Evolutionary conservation across 257 asterid species (phyloP).

Genomic region (Solanum ossicruentum): DNA sequence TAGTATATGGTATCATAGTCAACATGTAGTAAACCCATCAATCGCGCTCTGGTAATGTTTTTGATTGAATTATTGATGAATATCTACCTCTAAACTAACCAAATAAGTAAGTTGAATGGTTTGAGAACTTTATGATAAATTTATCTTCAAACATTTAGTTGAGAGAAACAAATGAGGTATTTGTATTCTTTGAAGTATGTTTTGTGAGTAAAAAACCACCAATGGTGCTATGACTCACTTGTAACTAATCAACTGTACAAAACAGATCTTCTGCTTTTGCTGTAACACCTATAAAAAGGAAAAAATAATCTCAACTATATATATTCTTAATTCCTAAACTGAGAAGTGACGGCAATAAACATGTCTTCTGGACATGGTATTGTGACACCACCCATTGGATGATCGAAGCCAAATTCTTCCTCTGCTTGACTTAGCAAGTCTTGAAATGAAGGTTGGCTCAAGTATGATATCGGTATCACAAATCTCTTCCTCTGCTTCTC

Average conservation of each 20-base stretch:
- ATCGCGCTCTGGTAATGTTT: not conserved
- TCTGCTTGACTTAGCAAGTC: constrained; percentile 27
- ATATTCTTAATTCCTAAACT: not conserved
- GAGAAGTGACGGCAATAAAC: constrained; percentile 21
- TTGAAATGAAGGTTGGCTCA: constrained; percentile 35
- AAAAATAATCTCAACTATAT: not conserved
- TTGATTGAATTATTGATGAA: not conserved
- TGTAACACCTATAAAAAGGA: not conserved
- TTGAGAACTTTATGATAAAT: not conserved
- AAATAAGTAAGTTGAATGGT: not conserved
- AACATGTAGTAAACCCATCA: not conserved
- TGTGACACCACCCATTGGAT: constrained; percentile 52
- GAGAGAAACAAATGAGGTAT: not conserved
- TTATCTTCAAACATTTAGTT: not conserved
- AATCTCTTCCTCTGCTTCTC: constrained; percentile 24
- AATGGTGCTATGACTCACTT: not conserved
- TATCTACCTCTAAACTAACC: no score
- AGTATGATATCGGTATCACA: constrained; percentile 18
- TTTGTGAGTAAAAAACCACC: not conserved
- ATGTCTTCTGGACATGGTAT: constrained; percentile 27
- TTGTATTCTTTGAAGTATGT: not conserved
- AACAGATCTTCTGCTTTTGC: not conserved
- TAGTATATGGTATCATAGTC: not conserved
- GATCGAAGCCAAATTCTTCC: constrained; percentile 25
- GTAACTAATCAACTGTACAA: not conserved